A percentile compares a stretch with the other conserved stretches of the same genome.
Evolutionary conservation across 331 rosid genomes (phyloP).

Genomic region (Acacia pycnantha): DNA sequence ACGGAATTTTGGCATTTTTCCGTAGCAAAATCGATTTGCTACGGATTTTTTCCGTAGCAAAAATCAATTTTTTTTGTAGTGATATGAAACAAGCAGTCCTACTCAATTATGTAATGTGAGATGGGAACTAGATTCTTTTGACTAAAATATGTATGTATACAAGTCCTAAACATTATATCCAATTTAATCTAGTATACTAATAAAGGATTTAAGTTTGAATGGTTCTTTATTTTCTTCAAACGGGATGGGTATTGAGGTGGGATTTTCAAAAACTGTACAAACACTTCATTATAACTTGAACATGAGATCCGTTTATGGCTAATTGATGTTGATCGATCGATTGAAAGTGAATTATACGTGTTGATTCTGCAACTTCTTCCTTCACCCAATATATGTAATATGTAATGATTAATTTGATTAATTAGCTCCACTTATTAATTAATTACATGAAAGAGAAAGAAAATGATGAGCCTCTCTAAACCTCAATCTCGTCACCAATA

Average conservation of each 20-base stretch:
- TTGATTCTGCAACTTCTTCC: slow-evolving; percentile 26
- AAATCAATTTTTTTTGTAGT: too few relatives aligned
- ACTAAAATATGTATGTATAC: not conserved
- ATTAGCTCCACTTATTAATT: not conserved
- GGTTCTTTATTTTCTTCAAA: not conserved
- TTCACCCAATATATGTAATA: slow-evolving; percentile 2
- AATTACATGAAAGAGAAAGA: not conserved
- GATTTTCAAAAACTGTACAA: not conserved
- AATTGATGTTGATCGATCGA: not conserved
- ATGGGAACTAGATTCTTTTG: not conserved
- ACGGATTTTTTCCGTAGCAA: too few relatives aligned
- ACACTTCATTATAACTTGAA: not conserved
- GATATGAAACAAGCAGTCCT: not conserved
- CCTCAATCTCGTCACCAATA: not conserved
- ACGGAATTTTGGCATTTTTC: too few relatives aligned
- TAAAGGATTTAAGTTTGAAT: not conserved
- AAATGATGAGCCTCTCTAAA: not conserved
- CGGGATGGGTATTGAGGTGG: not conserved
- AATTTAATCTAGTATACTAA: not conserved
- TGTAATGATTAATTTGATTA: not conserved
- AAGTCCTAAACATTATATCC: not conserved
- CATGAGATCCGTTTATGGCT: not conserved
- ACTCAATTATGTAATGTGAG: not conserved
- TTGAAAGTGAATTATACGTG: slow-evolving; percentile 24
- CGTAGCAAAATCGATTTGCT: too few relatives aligned